Evolutionary conservation across 768 basidiomycete species (phyloP).

Genomic region (Austroboletus eburneus): DNA sequence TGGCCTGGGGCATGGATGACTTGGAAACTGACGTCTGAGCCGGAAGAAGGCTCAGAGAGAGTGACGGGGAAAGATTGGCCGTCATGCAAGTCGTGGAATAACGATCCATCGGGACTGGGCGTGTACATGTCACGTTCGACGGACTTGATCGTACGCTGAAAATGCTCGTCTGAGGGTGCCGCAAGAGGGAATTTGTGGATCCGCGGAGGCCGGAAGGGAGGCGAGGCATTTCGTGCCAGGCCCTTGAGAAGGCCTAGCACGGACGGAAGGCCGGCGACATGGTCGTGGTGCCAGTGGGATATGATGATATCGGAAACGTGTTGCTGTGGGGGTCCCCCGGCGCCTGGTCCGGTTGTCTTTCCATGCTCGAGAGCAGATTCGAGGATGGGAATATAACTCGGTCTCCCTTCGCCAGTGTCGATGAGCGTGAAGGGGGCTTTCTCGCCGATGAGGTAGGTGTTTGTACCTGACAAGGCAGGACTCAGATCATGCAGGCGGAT

Average conservation of each 20-base stretch:
- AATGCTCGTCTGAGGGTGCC: slow-evolving; percentile 23
- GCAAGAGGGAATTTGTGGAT: slow-evolving; percentile 68
- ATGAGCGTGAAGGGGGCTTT: slow-evolving; percentile 71
- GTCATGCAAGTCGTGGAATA: slow-evolving; percentile 58
- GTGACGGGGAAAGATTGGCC: slow-evolving; percentile 46
- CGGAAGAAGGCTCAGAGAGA: not conserved
- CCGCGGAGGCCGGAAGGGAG: slow-evolving; percentile 60
- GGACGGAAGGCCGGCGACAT: slow-evolving; percentile 68
- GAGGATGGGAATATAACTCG: slow-evolving; percentile 64
- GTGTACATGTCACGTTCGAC: slow-evolving; percentile 42
- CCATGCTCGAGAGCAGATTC: slow-evolving; percentile 55
- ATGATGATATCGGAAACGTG: slow-evolving; percentile 86
- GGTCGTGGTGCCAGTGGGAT: slow-evolving; percentile 89
- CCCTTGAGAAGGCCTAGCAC: slow-evolving; percentile 63
- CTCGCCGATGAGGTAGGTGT: slow-evolving; percentile 80
- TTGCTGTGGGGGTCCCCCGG: slow-evolving; percentile 5
- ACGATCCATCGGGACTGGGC: slow-evolving; percentile 37
- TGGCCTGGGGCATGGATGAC: slow-evolving; percentile 90
- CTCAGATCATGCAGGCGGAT: not conserved
- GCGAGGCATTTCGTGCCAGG: slow-evolving; percentile 41
- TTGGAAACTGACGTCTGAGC: slow-evolving; percentile 35
- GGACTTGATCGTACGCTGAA: slow-evolving; percentile 37
- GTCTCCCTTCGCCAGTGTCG: slow-evolving; percentile 77
- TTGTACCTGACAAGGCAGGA: slow-evolving; percentile 59
- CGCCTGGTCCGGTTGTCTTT: not conserved